A percentile compares a stretch with the other conserved stretches of the same genome.
Evolutionary conservation across 257 asterid species (phyloP).

Genomic region (Haberlea rhodopensis): DNA sequence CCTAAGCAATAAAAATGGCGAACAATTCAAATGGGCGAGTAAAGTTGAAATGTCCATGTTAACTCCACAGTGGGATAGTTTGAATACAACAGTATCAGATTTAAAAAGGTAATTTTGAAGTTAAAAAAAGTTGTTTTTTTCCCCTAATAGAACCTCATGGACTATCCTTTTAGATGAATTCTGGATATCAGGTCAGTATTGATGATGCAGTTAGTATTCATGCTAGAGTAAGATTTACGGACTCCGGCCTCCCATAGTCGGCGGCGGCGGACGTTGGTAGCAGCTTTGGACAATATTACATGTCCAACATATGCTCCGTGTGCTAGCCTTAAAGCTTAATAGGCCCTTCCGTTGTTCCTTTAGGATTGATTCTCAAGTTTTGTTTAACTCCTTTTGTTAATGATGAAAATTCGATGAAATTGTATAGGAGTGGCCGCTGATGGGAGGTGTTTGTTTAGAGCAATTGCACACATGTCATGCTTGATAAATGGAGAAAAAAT

Average conservation of each 20-base stretch:
- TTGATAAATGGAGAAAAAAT: conserved; percentile 61
- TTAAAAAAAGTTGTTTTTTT: not conserved
- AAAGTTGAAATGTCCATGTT: no score
- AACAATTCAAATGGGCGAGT: not conserved
- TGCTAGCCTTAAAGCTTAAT: not conserved
- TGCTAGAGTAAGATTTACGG: not conserved
- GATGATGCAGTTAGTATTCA: not conserved
- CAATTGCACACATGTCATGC: conserved; percentile 77
- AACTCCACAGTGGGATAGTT: not conserved
- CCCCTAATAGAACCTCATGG: not conserved
- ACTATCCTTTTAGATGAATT: not conserved
- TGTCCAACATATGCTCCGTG: not conserved
- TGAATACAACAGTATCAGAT: not conserved
- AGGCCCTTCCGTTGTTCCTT: not conserved
- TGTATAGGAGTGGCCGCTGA: conserved; percentile 68
- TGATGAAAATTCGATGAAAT: not conserved
- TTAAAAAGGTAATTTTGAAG: not conserved
- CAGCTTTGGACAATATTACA: not conserved
- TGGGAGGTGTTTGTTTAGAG: conserved; percentile 81
- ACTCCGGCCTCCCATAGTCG: not conserved
- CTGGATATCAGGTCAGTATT: not conserved
- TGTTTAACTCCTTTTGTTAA: conserved; percentile 3
- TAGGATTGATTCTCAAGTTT: not conserved
- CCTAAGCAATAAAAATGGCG: not conserved
- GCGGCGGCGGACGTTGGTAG: no score